Conservation (phyloP, 2,329 filamentous ascomycete genomes). For the Penicillium sp. region DNA sequence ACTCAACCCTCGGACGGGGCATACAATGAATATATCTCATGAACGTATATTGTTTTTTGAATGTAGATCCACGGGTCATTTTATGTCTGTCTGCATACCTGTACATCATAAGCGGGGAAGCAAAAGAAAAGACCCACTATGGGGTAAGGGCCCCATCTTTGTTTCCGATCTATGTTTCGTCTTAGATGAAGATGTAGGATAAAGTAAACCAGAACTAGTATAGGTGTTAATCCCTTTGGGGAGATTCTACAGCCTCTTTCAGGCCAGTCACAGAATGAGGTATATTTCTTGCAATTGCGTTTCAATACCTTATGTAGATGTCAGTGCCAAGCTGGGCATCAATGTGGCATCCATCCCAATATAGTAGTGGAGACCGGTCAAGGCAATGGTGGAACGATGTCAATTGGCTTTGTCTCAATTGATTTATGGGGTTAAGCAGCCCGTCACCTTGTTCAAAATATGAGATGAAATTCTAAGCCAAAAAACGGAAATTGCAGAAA, state of each 20-base stretch:
- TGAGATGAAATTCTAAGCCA: too few species aligned
- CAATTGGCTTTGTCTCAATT: not conserved
- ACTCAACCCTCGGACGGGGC: slow-evolving; percentile 19
- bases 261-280: not conserved
- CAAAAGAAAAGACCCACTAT: not conserved
- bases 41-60: slow-evolving; percentile 1
- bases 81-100: not conserved
- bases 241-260: not conserved
- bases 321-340: not conserved
- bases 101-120: not conserved
- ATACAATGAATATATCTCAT: slow-evolving; percentile 25
- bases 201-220: not conserved
- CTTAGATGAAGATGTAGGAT: not conserved
- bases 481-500: not conserved
- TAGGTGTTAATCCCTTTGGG: not conserved
- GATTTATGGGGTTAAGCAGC: not conserved
- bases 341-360: not conserved
- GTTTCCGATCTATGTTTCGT: not conserved
- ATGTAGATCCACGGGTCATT: not conserved
- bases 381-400: not conserved
- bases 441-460: not conserved
- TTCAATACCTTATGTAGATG: not conserved
- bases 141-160: not conserved
- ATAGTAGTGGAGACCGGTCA: not conserved
- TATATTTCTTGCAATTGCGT: too few species aligned